Evolutionary conservation across 106 monocot species (phyloP).

Genomic region (Agapanthus africanus): DNA sequence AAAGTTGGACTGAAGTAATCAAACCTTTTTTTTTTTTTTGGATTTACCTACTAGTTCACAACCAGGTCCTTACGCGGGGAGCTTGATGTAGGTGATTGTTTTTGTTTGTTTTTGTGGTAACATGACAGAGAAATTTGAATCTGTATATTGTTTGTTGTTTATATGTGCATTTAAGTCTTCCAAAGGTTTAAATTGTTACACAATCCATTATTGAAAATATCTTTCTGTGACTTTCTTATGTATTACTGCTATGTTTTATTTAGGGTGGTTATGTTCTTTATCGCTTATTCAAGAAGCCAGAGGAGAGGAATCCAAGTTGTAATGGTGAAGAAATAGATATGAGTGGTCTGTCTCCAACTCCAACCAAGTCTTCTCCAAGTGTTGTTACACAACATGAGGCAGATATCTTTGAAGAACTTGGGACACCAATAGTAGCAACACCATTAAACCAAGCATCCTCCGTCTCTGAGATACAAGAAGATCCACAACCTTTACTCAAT

Average conservation of each 20-base stretch:
- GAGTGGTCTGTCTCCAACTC: constrained; percentile 33
- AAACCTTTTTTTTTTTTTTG: too few relatives aligned
- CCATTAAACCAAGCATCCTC: constrained; percentile 20
- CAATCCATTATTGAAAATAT: not conserved
- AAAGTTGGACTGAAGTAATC: not conserved
- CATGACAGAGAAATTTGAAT: not conserved
- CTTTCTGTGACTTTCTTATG: not conserved
- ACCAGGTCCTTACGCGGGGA: not conserved
- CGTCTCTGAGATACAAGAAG: constrained; percentile 20
- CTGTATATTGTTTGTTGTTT: not conserved
- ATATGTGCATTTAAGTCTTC: not conserved
- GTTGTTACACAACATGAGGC: constrained; percentile 19
- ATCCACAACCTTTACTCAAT: constrained; percentile 6
- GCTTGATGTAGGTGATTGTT: not conserved
- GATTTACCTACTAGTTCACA: not conserved
- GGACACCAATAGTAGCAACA: not conserved
- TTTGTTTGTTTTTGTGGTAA: too few relatives aligned
- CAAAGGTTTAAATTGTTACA: not conserved
- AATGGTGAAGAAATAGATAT: constrained; percentile 43
- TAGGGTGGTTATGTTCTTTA: constrained; percentile 77
- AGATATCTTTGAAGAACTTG: constrained; percentile 23
- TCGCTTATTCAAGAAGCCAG: constrained; percentile 54
- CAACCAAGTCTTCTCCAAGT: constrained; percentile 37
- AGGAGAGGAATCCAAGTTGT: constrained; percentile 27
- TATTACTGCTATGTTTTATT: not conserved